Evolutionary conservation across 2,329 filamentous ascomycete genomes (phyloP).

Genomic region (Simplicillium aogashimaense): DNA sequence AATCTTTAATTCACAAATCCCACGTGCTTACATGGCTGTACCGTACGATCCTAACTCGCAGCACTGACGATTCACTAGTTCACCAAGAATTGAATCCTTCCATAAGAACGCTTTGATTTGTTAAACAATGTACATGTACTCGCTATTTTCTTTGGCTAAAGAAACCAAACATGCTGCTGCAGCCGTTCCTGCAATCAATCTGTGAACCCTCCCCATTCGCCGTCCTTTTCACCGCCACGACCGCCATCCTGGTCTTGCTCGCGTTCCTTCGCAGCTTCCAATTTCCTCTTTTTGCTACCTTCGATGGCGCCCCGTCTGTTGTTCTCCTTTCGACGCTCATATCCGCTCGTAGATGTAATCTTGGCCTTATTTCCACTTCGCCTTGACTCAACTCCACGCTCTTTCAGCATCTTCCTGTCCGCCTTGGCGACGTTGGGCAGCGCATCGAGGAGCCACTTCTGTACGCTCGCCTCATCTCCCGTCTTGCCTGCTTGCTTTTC

Average conservation of each 20-base stretch:
- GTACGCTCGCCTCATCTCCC: conserved; percentile 49
- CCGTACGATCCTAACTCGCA: no score
- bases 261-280: no score
- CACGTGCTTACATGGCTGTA: no score
- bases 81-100: no score
- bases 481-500: conserved; percentile 57
- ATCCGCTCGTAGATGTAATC: conserved; percentile 79
- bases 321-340: conserved; percentile 58
- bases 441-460: conserved; percentile 81
- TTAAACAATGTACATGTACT: no score
- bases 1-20: no score
- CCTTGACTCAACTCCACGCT: conserved; percentile 68
- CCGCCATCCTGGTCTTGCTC: conserved; percentile 14
- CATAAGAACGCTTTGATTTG: no score
- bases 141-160: conserved; percentile 1
- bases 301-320: conserved; percentile 54
- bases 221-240: conserved; percentile 18
- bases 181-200: conserved; percentile 17
- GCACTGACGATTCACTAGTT: no score
- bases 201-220: conserved; percentile 40
- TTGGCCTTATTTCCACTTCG: conserved; percentile 37
- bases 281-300: conserved; percentile 47
- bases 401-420: conserved; percentile 73
- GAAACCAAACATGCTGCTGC: neutral
- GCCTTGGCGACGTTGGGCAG: conserved; percentile 77